Conservation (phyloP, 495 filamentous ascomycete species). For the Geoglossum glabrum region DNA sequence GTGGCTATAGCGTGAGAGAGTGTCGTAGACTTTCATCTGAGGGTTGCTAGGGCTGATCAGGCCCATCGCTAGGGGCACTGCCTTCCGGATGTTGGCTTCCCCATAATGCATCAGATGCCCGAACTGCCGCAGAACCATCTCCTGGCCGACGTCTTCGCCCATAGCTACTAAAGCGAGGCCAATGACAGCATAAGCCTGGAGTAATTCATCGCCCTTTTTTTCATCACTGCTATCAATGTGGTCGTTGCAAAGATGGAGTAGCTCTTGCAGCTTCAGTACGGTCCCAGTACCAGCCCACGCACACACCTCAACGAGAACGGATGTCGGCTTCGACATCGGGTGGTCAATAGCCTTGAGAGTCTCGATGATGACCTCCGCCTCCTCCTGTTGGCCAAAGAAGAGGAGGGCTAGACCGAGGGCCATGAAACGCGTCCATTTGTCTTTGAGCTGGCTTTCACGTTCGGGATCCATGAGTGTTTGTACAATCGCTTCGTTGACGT, state of each 20-base stretch:
- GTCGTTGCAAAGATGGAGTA: conserved; percentile 93
- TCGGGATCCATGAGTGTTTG: conserved; percentile 84
- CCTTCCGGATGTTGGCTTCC: conserved; percentile 86
- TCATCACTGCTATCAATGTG: conserved; percentile 85
- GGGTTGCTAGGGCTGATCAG: conserved; percentile 92
- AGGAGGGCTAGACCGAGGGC: conserved; percentile 82
- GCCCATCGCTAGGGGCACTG: conserved; percentile 94
- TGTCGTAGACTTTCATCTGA: conserved; percentile 99
- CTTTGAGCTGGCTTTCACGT: conserved; percentile 64
- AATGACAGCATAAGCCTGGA: conserved; percentile 88
- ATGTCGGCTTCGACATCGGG: conserved; percentile 78
- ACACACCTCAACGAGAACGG: conserved; percentile 82
- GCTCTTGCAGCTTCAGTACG: conserved; percentile 86
- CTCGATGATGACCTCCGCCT: conserved; percentile 87
- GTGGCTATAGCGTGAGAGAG: conserved; percentile 91
- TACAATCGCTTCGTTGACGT: conserved; percentile 74
- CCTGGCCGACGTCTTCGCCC: conserved; percentile 95
- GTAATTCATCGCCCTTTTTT: conserved; percentile 80
- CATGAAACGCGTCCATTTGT: conserved; percentile 97
- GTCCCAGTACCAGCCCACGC: conserved; percentile 96
- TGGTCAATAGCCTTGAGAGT: conserved; percentile 90
- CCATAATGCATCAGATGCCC: conserved; percentile 99
- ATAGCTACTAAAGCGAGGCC: conserved; percentile 88
- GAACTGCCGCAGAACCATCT: conserved; percentile 95
- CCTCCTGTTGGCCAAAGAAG: conserved; percentile 91